A percentile compares a stretch with the other conserved stretches of the same genome.
Evolutionary conservation across 495 filamentous ascomycete genomes (phyloP).

Genomic region (Xylaria telfairii): DNA sequence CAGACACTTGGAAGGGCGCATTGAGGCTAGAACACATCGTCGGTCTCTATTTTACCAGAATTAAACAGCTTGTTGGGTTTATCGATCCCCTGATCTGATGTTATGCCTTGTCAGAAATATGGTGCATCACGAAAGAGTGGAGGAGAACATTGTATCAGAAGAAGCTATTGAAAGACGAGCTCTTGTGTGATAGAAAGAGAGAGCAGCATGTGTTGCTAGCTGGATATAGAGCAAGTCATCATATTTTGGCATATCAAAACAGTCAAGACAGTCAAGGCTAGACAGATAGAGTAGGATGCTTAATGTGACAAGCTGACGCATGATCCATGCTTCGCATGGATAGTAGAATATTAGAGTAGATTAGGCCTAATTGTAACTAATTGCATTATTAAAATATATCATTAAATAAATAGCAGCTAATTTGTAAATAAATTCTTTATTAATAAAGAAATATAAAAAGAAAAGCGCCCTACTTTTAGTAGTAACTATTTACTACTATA

Average conservation of each 20-base stretch:
- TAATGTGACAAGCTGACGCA: no score
- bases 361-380: no score
- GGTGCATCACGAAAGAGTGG: not conserved
- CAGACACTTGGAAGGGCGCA: not conserved
- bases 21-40: not conserved
- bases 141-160: not conserved
- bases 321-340: no score
- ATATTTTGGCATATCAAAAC: not conserved
- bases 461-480: no score
- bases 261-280: not conserved
- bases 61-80: not conserved
- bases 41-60: not conserved
- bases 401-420: no score
- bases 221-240: not conserved
- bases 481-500: no score
- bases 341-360: no score
- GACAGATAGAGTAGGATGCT: not conserved
- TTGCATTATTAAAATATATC: no score
- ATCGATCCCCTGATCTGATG: not conserved
- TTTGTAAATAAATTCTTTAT: no score
- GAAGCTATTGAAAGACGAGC: not conserved
- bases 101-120: not conserved
- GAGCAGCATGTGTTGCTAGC: not conserved
- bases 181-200: not conserved
- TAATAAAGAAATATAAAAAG: no score